Base-by-base conservation (phyloP, 1,284 basidiomycete species). In the Marasmius tenuissimus region DNA sequence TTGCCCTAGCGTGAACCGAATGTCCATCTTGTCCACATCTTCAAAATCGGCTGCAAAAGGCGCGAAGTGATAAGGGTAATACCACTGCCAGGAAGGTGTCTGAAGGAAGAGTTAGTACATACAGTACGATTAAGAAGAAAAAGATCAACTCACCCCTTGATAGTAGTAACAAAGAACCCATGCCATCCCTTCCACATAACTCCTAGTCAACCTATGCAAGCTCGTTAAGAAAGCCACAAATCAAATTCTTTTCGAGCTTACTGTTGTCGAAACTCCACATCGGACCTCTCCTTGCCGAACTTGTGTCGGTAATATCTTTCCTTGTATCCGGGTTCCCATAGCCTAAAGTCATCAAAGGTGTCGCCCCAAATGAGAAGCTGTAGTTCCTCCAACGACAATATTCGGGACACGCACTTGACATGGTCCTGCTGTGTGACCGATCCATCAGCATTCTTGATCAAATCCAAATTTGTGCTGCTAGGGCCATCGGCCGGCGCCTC, bases 31-130 rank as follows among this genome's bases (percentile, higher is more conserved):
- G 48, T 84, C 85, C 40, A 98, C 78, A 57, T 95, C 89, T 61
- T 86, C 85, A 69, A 99, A 98, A 75, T 99, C 97, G 62, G 92
- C 91, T 6, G 97, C 97, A 73, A 99, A 99, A 0, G 97, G 97
- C 4, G 97, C 95, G 73, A 97, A 99, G 76, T 99, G 97, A 72
- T 93, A 97, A 0, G 97, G 97, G 73, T 98, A 99, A 77, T 92
- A 99, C 97, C 97, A 99, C 70, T 96, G 89, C 97, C 97, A 99
- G 1, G 96, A 97, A 4, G 97, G 95, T n/a, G 92, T 88, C 92
- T 94, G 63, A 16, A 61, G 58, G 37, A 61, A 50, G 37, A 63
- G 33, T 34, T 52, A 33, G 56, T 47, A 61, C 60, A 61, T 9
- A 45, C 20, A 55, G 66, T 57, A 5, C 39, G 9, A 37, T 8